A percentile compares a stretch with the other conserved stretches of the same genome.
Evolutionary conservation across 169 alveolate genomes (phyloP).

Genomic region (Ichthyophthirius multifiliis): DNA sequence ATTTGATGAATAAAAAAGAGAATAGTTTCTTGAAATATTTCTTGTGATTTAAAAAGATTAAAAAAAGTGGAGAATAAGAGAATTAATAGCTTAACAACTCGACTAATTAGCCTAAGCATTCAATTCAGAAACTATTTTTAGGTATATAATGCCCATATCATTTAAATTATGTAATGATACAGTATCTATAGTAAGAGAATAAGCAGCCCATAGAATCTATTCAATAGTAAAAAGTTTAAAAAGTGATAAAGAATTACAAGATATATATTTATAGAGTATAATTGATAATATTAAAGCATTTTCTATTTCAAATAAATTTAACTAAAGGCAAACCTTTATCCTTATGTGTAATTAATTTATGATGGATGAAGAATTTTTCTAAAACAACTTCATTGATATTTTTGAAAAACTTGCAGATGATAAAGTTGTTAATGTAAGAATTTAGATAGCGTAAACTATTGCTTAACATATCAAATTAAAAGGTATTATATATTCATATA

Average conservation of each 20-base stretch:
- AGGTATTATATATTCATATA: no score
- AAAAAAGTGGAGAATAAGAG: constrained; percentile 35
- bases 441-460: neutral
- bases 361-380: neutral
- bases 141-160: constrained; percentile 20
- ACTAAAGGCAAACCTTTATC: neutral
- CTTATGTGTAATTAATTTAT: neutral
- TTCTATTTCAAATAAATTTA: neutral
- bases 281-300: neutral
- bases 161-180: constrained; percentile 33
- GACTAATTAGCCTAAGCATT: neutral
- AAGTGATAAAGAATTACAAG: neutral
- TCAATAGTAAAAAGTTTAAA: neutral
- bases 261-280: no score
- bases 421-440: neutral
- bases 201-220: neutral
- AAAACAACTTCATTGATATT: neutral
- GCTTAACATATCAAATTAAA: no score
- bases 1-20: constrained; percentile 26
- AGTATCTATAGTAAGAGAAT: constrained; percentile 4
- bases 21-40: constrained; percentile 18
- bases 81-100: constrained; percentile 15
- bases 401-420: neutral
- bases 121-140: constrained; percentile 2
- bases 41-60: constrained; percentile 6